A percentile compares a stretch with the other conserved stretches of the same genome.
Conservation (phyloP, 345 rosid genomes). For the Acer yangbiense region DNA sequence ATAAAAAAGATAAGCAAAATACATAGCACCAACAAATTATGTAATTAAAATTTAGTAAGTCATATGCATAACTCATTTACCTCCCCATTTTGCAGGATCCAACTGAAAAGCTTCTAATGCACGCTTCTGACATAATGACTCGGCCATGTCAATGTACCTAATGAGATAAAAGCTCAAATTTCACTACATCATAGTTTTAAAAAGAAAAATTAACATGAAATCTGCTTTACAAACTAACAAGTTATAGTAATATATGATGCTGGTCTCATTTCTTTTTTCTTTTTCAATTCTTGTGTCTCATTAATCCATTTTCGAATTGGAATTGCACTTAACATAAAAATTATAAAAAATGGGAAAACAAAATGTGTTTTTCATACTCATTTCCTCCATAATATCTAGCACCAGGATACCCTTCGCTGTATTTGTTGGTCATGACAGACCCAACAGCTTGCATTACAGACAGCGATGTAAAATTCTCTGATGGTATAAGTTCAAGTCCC, state of each 20-base stretch:
- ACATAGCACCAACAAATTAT: background rate
- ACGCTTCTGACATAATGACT: conserved; percentile 84
- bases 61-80: conserved; percentile 34
- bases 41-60: background rate
- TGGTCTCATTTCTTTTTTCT: background rate
- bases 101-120: conserved; percentile 83
- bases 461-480: conserved; percentile 90
- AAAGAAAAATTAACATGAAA: background rate
- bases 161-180: background rate
- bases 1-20: background rate
- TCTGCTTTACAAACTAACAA: background rate
- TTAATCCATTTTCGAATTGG: background rate
- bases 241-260: background rate
- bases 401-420: conserved; percentile 97
- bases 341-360: background rate
- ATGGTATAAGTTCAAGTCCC: conserved; percentile 96
- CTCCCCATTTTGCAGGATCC: conserved; percentile 98
- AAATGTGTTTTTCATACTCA: conserved; percentile 51
- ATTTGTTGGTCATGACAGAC: conserved; percentile 94
- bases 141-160: conserved; percentile 98
- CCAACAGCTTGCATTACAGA: conserved; percentile 99
- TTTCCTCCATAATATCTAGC: conserved; percentile 98
- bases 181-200: background rate
- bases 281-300: background rate
- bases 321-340: background rate